phyloP scores from a whole-genome alignment of 2,329 filamentous ascomycete genomes.

The Lecanicillium sp. region DNA sequence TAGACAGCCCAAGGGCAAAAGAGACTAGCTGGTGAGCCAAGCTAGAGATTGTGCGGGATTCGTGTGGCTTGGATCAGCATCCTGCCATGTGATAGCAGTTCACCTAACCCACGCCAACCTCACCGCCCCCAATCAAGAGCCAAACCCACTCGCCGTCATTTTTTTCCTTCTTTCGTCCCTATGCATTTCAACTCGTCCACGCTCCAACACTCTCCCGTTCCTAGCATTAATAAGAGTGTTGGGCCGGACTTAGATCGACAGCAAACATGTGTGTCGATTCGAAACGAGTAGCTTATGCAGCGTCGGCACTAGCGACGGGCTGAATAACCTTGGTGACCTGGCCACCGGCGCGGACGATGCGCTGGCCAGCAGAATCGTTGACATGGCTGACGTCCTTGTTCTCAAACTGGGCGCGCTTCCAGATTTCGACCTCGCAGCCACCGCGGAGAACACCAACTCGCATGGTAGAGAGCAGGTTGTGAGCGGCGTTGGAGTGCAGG shows the following conservation, averaged over 20 bases:
- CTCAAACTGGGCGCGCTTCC: conserved; percentile 78
- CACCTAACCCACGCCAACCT: neutral
- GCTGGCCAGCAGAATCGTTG: conserved; percentile 72
- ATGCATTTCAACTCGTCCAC: too few species aligned
- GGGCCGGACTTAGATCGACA: neutral
- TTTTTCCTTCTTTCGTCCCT: neutral
- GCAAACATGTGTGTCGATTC: neutral
- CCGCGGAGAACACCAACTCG: conserved; percentile 78
- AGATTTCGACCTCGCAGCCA: conserved; percentile 85
- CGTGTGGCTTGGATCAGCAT: neutral
- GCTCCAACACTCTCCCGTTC: too few species aligned
- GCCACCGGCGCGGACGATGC: conserved; percentile 75
- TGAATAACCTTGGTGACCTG: conserved; percentile 79
- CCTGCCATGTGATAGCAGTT: neutral
- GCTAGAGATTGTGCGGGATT: too few species aligned
- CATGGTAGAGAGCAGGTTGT: conserved; percentile 85
- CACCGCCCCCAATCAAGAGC: neutral
- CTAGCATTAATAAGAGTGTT: too few species aligned
- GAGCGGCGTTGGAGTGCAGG: conserved; percentile 80
- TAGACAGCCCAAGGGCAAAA: conserved; percentile 2
- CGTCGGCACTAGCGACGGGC: conserved; percentile 75
- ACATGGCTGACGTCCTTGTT: conserved; percentile 75
- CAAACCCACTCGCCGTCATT: neutral
- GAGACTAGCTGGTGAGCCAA: neutral
- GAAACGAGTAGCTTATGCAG: conserved; percentile 45